Percentiles rank a stretch among this genome's conserved stretches.
Conservation (phyloP, 352 stramenopile genomes). For the Ophiocytium majus region DNA sequence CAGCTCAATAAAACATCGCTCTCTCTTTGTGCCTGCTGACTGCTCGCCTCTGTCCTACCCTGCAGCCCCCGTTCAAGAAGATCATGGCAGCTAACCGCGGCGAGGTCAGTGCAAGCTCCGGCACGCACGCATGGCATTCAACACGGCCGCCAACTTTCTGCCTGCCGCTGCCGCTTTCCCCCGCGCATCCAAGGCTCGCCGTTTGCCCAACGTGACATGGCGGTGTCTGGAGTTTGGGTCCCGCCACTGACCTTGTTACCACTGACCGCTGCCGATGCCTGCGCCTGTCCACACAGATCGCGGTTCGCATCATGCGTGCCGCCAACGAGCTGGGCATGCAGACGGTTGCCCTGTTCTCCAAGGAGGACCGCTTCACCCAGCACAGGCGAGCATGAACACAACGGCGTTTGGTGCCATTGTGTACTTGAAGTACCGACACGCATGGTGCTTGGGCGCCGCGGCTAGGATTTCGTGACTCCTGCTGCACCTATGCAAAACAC, state of each 20-base stretch:
- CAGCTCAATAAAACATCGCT: not conserved
- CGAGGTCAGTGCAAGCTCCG: constrained; percentile 61
- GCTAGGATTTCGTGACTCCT: not conserved
- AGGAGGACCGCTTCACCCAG: constrained; percentile 89
- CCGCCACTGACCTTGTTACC: too few relatives aligned
- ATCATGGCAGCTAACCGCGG: constrained; percentile 95
- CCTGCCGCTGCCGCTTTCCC: not conserved
- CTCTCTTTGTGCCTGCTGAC: not conserved
- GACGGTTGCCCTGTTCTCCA: constrained; percentile 79
- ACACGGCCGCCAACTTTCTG: not conserved
- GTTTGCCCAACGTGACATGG: too few relatives aligned
- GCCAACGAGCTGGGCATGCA: constrained; percentile 84
- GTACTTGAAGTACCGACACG: not conserved
- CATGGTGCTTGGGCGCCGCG: too few relatives aligned
- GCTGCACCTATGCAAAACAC: not conserved
- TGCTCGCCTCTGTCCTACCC: not conserved
- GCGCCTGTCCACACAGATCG: constrained; percentile 66
- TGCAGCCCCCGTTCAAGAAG: constrained; percentile 79
- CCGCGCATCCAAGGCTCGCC: too few relatives aligned
- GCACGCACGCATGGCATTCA: not conserved
- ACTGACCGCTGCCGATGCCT: not conserved
- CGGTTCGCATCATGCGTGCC: constrained; percentile 90
- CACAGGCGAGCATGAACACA: constrained; percentile 53
- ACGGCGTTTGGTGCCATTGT: not conserved
- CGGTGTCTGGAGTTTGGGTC: too few relatives aligned